Percentiles rank a stretch among this genome's conserved stretches.
These are phyloP conservation scores for Trichoderma reesei DNA, from an alignment of 495 filamentous ascomycete genomes.

Conservation along the genomic window DNA sequence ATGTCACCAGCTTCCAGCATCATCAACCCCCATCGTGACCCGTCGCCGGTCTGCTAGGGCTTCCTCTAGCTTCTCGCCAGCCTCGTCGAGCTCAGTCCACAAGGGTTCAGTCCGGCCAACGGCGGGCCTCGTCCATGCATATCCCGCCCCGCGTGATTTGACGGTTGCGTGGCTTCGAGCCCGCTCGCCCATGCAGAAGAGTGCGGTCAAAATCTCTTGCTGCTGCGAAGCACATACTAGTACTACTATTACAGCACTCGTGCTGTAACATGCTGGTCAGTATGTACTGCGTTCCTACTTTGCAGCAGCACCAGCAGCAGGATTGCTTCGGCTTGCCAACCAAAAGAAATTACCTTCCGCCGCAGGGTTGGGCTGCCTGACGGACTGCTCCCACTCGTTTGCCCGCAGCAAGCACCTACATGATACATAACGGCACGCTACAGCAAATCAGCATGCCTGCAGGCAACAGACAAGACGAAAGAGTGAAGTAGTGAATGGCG, in stretches of 20 bases:
- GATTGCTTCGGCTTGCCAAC: background rate
- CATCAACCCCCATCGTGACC: background rate
- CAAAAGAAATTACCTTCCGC: too few relatives aligned
- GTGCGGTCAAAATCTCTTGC: background rate
- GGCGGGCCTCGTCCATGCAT: slow-evolving; percentile 7
- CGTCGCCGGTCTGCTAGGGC: background rate
- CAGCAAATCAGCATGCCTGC: background rate
- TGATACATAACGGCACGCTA: background rate
- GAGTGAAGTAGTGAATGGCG: background rate
- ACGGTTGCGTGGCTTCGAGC: slow-evolving; percentile 4
- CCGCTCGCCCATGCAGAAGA: background rate
- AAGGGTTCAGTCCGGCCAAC: background rate
- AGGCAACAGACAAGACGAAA: background rate
- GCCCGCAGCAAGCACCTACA: slow-evolving; percentile 5
- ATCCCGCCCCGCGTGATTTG: slow-evolving; percentile 2
- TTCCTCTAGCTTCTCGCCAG: background rate
- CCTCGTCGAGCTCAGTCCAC: background rate
- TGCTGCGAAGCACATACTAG: background rate
- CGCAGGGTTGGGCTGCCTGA: background rate
- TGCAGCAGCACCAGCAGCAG: background rate
- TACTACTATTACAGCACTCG: too few relatives aligned
- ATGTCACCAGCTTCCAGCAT: too few relatives aligned
- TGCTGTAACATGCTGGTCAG: background rate
- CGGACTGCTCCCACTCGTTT: background rate
- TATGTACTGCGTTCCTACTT: background rate